Conservation (phyloP, 2,329 filamentous ascomycete species). For the Phyllosticta ampelicida region DNA sequence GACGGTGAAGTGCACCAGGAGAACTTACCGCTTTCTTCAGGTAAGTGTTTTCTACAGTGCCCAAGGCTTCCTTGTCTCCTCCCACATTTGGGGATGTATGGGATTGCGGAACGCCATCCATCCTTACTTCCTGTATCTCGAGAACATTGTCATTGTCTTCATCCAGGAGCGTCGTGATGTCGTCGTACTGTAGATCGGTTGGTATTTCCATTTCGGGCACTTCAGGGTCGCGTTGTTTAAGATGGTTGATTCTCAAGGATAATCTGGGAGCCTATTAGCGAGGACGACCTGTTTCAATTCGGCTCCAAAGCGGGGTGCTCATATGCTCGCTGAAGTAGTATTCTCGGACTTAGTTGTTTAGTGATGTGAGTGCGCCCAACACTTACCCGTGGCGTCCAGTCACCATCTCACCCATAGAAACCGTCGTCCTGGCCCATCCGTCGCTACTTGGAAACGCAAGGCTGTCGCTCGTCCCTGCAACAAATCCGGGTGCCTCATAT, state of each 20-base stretch:
- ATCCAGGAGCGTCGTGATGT: not conserved
- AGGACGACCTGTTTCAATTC: too few relatives aligned
- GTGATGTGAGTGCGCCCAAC: too few relatives aligned
- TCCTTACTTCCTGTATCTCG: not conserved
- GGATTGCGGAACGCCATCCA: too few relatives aligned
- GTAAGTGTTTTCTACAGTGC: not conserved
- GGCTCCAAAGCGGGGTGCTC: too few relatives aligned
- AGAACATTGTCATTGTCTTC: not conserved
- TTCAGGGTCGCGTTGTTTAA: not conserved
- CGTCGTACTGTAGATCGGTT: not conserved
- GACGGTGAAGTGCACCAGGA: not conserved
- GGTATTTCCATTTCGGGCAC: not conserved
- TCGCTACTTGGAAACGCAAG: not conserved
- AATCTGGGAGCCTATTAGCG: not conserved
- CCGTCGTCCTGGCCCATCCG: not conserved
- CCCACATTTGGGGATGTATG: too few relatives aligned
- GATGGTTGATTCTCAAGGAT: not conserved
- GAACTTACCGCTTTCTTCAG: not conserved
- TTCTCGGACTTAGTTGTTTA: too few relatives aligned
- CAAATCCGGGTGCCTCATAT: not conserved
- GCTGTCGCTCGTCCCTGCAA: not conserved
- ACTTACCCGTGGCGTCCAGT: not conserved
- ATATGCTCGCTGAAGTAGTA: too few relatives aligned
- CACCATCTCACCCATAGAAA: not conserved
- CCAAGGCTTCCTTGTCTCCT: not conserved